phyloP scores from a whole-genome alignment of 805 yeast species.

The Candida nemodendra region DNA sequence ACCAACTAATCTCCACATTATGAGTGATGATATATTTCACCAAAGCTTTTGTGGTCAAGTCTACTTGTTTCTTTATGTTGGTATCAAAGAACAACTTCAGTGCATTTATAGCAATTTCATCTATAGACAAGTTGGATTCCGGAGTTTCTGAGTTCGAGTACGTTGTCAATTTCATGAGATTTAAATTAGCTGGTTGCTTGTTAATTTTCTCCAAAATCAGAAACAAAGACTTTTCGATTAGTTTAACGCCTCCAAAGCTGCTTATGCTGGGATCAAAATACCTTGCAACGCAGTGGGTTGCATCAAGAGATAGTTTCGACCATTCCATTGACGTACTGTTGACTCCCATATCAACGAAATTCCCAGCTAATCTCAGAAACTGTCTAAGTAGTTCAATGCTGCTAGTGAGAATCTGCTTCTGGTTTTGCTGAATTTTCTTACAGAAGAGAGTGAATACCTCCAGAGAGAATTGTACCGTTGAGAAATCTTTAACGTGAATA shows the following conservation, averaged over 20 bases:
- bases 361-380: conserved; percentile 33
- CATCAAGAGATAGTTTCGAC: conserved; percentile 41
- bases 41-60: conserved; percentile 53
- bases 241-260: conserved; percentile 12
- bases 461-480: conserved; percentile 48
- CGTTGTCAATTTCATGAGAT: conserved; percentile 18
- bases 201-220: conserved; percentile 38
- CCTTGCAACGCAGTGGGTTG: conserved; percentile 39
- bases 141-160: not conserved
- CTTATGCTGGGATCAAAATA: conserved; percentile 24
- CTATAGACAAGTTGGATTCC: conserved; percentile 4
- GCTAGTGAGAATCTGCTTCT: conserved; percentile 40
- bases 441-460: conserved; percentile 34
- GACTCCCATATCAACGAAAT: conserved; percentile 26
- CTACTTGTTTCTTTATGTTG: conserved; percentile 57
- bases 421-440: conserved; percentile 26
- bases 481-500: conserved; percentile 55
- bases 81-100: conserved; percentile 65
- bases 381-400: conserved; percentile 41
- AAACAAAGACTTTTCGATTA: conserved; percentile 35
- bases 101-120: conserved; percentile 33
- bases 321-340: conserved; percentile 35
- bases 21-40: conserved; percentile 40
- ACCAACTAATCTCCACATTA: conserved; percentile 44
- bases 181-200: conserved; percentile 16